Evolutionary conservation across 208 protist genomes (phyloP), one percentile per base, ranked within the genome.

Genomic region (Acanthamoeba healyi): DNA sequence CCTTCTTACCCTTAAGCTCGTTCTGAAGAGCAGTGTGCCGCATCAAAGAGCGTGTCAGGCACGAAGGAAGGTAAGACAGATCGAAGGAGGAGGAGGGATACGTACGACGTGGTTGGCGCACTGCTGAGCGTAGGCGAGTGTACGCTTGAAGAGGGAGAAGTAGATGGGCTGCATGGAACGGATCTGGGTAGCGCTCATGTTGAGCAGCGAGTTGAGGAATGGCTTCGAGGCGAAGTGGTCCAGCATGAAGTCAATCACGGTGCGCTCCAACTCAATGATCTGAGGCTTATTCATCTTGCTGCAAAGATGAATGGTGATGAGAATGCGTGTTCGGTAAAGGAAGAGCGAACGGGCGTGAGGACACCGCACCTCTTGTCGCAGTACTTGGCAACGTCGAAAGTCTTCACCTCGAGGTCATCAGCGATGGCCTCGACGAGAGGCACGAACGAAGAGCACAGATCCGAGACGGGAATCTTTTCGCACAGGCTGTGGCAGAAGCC

Each of bases 401-500:
- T 61, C 79, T 87, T 29, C 42, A 34, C 32, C 79, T 87, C 79
- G 49, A n/a, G 24, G 49, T 87, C 38, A 7, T 87, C 46, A 56
- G 86, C 74, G 49, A 92, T 92, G 86, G 10, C 74, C 26, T 46
- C 36, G 22, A 92, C 58, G n/a, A 92, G 86, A 19, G 58, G 38
- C 22, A 72, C 58, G 44, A 92, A 92, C 10, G 86, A 51, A 4
- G 51, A 77, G 56, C 86, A 92, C 29, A 92, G 26, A 24, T 65
- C 56, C 34, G 44, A 34, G 9, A 54, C 40, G 22, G 86, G 86
- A 17, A 92, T 6, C 40, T 92, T 92, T 6, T 67, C 36, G 86
- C 86, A 92, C 86, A 92, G 29, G 51, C 86, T 54, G 86, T 92
- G 86, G 56, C 86, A 92, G 38, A 92, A 92, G 34, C 56, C 86